Conservation (phyloP, 768 basidiomycete species). For the Myochromella boudieri region DNA sequence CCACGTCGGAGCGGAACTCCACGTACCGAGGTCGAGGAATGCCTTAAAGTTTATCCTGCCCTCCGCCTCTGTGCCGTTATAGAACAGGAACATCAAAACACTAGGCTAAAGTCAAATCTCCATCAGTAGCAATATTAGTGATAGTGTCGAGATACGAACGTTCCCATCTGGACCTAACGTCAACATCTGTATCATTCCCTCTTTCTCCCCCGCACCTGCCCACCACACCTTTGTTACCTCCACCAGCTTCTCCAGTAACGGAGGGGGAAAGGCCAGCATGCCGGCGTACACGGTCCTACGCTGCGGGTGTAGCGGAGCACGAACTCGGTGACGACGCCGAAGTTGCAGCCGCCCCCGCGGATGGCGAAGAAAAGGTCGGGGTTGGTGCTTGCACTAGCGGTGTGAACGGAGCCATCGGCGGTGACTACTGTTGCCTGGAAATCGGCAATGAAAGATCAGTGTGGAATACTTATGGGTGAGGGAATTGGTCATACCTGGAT, state of each 20-base stretch:
- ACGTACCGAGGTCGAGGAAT: constrained; percentile 47
- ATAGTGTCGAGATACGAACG: constrained; percentile 28
- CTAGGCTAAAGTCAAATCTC: constrained; percentile 35
- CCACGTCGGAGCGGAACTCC: no score
- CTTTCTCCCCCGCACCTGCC: constrained; percentile 33
- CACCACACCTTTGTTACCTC: constrained; percentile 38
- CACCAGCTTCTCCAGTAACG: constrained; percentile 29
- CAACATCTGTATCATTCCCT: constrained; percentile 34
- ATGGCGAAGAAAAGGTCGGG: constrained; percentile 53
- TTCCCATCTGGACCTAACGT: constrained; percentile 37
- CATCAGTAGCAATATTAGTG: not conserved
- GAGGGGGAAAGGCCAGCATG: constrained; percentile 30
- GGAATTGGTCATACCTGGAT: constrained; percentile 25
- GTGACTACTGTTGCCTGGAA: constrained; percentile 19
- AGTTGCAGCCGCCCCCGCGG: constrained; percentile 53
- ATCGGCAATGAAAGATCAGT: not conserved
- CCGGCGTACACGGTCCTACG: constrained; percentile 47
- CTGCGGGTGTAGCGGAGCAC: constrained; percentile 49
- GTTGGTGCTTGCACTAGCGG: constrained; percentile 31
- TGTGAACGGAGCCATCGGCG: constrained; percentile 12
- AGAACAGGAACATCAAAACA: constrained; percentile 38
- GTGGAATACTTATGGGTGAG: not conserved
- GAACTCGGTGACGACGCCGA: constrained; percentile 58
- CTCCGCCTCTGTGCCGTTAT: constrained; percentile 51
- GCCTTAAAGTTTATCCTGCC: constrained; percentile 42